Evolutionary conservation across 331 rosid species (phyloP).

Genomic region (Ulmus americana): DNA sequence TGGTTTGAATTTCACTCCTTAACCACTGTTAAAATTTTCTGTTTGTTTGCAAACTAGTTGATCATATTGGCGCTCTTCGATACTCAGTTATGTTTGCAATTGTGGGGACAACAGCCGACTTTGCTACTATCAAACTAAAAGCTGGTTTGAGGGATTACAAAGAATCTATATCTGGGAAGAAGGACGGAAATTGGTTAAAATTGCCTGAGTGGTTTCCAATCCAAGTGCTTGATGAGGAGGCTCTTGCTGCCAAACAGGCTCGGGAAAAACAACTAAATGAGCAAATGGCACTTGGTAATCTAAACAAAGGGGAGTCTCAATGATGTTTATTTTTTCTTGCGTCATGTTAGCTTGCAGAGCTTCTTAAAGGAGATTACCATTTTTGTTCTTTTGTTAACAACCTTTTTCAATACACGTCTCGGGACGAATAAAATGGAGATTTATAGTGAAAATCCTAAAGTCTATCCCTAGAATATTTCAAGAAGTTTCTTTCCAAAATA

Average conservation of each 20-base stretch:
- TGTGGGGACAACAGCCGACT: constrained; percentile 67
- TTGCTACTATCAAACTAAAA: constrained; percentile 34
- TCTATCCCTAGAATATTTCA: no score
- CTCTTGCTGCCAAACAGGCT: constrained; percentile 63
- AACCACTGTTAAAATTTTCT: constrained; percentile 6
- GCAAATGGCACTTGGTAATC: constrained; percentile 48
- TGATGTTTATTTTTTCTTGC: background rate
- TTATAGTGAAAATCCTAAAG: no score
- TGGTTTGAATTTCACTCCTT: background rate
- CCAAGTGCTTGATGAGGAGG: constrained; percentile 74
- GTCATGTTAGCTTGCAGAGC: background rate
- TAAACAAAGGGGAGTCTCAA: constrained; percentile 60
- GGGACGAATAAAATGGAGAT: no score
- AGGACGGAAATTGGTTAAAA: constrained; percentile 48
- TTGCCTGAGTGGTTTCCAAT: constrained; percentile 91
- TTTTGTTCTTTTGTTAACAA: no score
- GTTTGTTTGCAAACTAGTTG: constrained; percentile 44
- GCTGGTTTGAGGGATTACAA: constrained; percentile 34
- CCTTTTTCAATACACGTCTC: no score
- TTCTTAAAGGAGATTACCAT: no score
- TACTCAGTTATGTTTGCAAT: constrained; percentile 57
- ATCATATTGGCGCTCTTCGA: constrained; percentile 60
- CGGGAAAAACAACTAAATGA: constrained; percentile 55
- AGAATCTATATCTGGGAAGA: constrained; percentile 38
- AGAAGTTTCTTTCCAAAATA: no score